Percentiles rank a stretch among this genome's conserved stretches.
Evolutionary conservation across 2,329 filamentous ascomycete species (phyloP).

Genomic region (Microdochium bolleyi): DNA sequence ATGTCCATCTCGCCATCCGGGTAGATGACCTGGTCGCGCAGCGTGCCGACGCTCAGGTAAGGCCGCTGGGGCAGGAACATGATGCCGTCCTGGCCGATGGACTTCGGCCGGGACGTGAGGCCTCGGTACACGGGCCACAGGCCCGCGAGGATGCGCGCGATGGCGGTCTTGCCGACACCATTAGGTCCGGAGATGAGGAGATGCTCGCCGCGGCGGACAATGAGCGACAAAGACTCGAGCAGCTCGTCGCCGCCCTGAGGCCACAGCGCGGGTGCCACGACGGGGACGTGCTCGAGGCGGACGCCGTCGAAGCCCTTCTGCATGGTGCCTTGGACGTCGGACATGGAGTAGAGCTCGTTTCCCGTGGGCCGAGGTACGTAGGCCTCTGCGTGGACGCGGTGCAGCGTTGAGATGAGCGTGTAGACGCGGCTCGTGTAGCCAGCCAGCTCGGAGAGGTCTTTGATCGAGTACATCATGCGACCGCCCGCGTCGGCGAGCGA

Average conservation of each 20-base stretch:
- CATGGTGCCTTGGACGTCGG: conserved; percentile 86
- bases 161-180: conserved; percentile 86
- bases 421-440: conserved; percentile 96
- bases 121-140: conserved; percentile 94
- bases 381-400: conserved; percentile 84
- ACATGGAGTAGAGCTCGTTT: conserved; percentile 78
- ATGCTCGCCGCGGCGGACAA: conserved; percentile 86
- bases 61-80: conserved; percentile 97
- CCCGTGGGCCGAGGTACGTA: conserved; percentile 64
- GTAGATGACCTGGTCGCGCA: conserved; percentile 96
- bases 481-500: conserved; percentile 93
- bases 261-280: conserved; percentile 83
- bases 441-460: conserved; percentile 90
- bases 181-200: conserved; percentile 92
- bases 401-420: conserved; percentile 87
- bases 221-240: conserved; percentile 79
- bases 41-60: conserved; percentile 83
- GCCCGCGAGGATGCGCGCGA: conserved; percentile 79
- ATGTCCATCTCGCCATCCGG: conserved; percentile 93
- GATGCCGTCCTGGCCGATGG: conserved; percentile 77
- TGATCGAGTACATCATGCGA: conserved; percentile 99
- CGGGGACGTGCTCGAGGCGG: conserved; percentile 82
- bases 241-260: conserved; percentile 89
- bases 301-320: conserved; percentile 95
- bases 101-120: conserved; percentile 78